Percentiles rank a stretch among this genome's conserved stretches.
phyloP scores from a whole-genome alignment of 1,284 basidiomycete species.

The Sanghuangporus sanghuang region DNA sequence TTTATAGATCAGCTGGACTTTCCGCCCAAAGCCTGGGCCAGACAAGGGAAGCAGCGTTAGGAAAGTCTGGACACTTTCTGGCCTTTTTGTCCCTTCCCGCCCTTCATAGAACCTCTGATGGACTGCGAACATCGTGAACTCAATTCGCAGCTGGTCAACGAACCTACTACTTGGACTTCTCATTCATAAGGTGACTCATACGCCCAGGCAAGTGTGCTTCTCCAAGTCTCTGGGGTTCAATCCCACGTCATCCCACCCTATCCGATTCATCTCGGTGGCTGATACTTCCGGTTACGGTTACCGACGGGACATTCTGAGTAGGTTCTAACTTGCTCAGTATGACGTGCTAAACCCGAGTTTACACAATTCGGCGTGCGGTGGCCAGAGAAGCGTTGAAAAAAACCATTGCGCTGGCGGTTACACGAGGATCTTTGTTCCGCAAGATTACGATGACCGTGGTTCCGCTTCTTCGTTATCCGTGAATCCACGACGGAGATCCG shows the following conservation, averaged over 20 bases:
- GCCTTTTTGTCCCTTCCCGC: too few relatives aligned
- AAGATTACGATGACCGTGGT: neutral
- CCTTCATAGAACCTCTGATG: neutral
- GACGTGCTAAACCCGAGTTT: too few relatives aligned
- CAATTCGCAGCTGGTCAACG: neutral
- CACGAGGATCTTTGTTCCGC: neutral
- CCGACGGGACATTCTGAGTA: too few relatives aligned
- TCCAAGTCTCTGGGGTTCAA: neutral
- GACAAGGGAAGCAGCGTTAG: too few relatives aligned
- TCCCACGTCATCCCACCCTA: neutral
- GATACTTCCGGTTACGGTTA: too few relatives aligned
- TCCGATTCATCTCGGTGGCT: neutral
- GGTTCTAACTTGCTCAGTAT: too few relatives aligned
- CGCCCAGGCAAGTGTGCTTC: neutral
- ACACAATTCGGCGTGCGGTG: too few relatives aligned
- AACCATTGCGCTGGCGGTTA: too few relatives aligned
- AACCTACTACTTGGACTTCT: neutral
- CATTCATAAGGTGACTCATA: neutral
- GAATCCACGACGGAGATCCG: neutral
- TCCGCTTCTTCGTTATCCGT: neutral
- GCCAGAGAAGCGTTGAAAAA: too few relatives aligned
- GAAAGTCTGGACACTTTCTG: too few relatives aligned
- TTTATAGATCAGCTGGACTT: too few relatives aligned
- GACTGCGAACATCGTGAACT: neutral
- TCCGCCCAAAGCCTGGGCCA: too few relatives aligned